Percentiles rank a stretch among this genome's conserved stretches.
Conservation (phyloP, 2,329 filamentous ascomycete genomes). For the Fusarium sp. region DNA sequence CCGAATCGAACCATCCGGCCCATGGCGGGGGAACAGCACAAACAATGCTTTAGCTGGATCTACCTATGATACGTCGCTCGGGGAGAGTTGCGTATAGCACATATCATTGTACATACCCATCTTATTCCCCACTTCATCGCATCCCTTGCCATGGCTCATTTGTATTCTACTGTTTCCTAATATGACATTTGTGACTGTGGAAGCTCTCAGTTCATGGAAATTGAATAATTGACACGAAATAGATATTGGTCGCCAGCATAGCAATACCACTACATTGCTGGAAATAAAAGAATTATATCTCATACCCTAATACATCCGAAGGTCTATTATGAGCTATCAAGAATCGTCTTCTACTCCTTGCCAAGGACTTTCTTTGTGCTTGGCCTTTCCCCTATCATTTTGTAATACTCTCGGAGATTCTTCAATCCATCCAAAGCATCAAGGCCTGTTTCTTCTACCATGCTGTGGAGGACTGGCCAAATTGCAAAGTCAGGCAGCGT, state of each 20-base stretch:
- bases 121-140: neutral
- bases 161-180: neutral
- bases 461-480: conserved; percentile 65
- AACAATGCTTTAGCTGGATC: neutral
- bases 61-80: neutral
- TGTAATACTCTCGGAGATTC: conserved; percentile 54
- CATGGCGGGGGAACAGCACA: neutral
- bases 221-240: conserved; percentile 8
- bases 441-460: conserved; percentile 51
- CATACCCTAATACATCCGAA: neutral
- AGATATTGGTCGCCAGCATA: neutral
- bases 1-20: neutral
- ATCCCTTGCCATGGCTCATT: neutral
- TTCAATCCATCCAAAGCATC: conserved; percentile 47
- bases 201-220: neutral
- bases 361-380: conserved; percentile 41
- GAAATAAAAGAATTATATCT: neutral
- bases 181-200: conserved; percentile 1
- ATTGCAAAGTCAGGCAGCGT: conserved; percentile 66
- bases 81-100: neutral
- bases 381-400: conserved; percentile 40
- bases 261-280: neutral
- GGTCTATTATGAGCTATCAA: neutral
- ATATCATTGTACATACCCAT: neutral
- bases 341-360: neutral